Conservation (phyloP, 768 basidiomycete genomes). For the Kwoniella sp. region DNA sequence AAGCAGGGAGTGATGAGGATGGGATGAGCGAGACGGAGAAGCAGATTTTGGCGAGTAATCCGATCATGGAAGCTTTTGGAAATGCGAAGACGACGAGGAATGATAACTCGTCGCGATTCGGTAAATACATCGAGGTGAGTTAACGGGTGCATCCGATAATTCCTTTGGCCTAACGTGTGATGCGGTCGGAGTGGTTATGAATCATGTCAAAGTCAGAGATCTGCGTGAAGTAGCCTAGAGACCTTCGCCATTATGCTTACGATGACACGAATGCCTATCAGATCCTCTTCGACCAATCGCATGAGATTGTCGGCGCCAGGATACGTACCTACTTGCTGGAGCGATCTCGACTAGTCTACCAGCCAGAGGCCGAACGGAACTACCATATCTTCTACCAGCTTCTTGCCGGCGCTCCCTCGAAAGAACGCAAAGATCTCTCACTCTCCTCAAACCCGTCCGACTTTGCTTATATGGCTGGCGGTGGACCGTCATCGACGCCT, state of each 20-base stretch:
- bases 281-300: conserved; percentile 94
- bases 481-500: conserved; percentile 80
- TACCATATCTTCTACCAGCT: conserved; percentile 99
- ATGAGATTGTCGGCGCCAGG: conserved; percentile 97
- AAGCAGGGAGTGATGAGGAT: conserved; percentile 47
- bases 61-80: conserved; percentile 97
- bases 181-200: too few relatives aligned
- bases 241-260: not conserved
- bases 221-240: too few relatives aligned
- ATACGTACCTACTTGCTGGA: conserved; percentile 98
- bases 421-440: conserved; percentile 92
- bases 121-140: conserved; percentile 96
- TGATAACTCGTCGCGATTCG: conserved; percentile 98
- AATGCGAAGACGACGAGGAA: conserved; percentile 99
- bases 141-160: not conserved
- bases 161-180: too few relatives aligned
- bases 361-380: conserved; percentile 94
- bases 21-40: conserved; percentile 85
- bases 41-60: conserved; percentile 98
- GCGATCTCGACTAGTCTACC: conserved; percentile 95
- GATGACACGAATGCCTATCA: conserved; percentile 50
- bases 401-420: conserved; percentile 91
- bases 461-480: conserved; percentile 91
- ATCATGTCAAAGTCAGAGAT: too few relatives aligned
- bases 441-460: conserved; percentile 81